Percentiles rank a stretch among this genome's conserved stretches.
phyloP scores from a whole-genome alignment of 768 basidiomycete species.

The Tephrocybe sp. region DNA sequence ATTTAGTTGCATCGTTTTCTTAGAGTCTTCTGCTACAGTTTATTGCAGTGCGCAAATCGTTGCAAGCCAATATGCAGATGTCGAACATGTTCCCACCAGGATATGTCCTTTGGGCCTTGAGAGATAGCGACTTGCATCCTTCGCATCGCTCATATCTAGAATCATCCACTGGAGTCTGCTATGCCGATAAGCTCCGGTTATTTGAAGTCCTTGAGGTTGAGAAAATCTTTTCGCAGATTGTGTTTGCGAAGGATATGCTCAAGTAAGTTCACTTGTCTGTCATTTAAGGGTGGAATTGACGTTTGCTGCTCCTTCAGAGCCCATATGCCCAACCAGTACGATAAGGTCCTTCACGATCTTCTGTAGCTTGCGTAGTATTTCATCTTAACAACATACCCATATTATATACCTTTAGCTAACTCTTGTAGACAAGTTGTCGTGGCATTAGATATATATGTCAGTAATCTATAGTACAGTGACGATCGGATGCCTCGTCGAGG shows the following conservation, averaged over 20 bases:
- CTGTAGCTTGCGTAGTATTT: constrained; percentile 27
- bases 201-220: constrained; percentile 80
- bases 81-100: constrained; percentile 75
- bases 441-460: constrained; percentile 3
- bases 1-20: not conserved
- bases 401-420: constrained; percentile 1
- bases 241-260: constrained; percentile 82
- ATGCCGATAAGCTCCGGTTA: constrained; percentile 56
- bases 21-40: constrained; percentile 44
- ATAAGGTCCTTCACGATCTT: constrained; percentile 68
- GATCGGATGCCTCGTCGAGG: not conserved
- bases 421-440: not conserved
- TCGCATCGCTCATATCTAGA: constrained; percentile 40
- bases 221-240: constrained; percentile 74
- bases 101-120: constrained; percentile 74
- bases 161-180: constrained; percentile 16
- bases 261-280: constrained; percentile 40
- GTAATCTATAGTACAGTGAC: constrained; percentile 11
- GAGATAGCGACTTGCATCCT: constrained; percentile 67
- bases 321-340: constrained; percentile 81
- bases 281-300: not conserved
- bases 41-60: constrained; percentile 74
- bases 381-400: not conserved
- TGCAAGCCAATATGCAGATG: constrained; percentile 82
- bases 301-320: constrained; percentile 37